Evolutionary conservation across 306 rosid species (phyloP).

Genomic region (Parietaria judaica): DNA sequence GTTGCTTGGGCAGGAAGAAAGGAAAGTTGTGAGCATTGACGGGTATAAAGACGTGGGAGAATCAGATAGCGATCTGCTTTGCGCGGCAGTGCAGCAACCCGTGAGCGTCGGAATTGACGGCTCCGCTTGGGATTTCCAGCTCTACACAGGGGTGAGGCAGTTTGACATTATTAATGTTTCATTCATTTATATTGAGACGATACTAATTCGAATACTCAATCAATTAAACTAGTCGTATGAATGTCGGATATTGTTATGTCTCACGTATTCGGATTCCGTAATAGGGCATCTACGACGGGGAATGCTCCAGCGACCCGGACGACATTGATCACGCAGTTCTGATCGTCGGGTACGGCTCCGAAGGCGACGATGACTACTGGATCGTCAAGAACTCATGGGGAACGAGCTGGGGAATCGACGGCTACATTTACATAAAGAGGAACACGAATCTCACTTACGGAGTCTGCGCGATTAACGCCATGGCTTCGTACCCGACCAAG

Average conservation of each 20-base stretch:
- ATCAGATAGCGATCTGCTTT: conserved; percentile 46
- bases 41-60: conserved; percentile 53
- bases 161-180: too few relatives aligned
- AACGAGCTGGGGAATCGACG: conserved; percentile 59
- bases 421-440: conserved; percentile 57
- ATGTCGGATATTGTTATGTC: too few relatives aligned
- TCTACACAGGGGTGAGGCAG: conserved; percentile 54
- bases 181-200: too few relatives aligned
- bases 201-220: too few relatives aligned
- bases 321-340: conserved; percentile 71
- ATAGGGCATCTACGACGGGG: conserved; percentile 80
- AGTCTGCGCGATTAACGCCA: conserved; percentile 62
- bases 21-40: conserved; percentile 45
- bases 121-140: conserved; percentile 57
- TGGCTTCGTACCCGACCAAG: conserved; percentile 76
- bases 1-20: conserved; percentile 41
- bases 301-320: conserved; percentile 55
- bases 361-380: conserved; percentile 64
- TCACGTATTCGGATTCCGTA: background rate
- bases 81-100: conserved; percentile 60
- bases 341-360: conserved; percentile 70
- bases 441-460: conserved; percentile 47
- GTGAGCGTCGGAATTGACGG: conserved; percentile 64
- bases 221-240: too few relatives aligned
- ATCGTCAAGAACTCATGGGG: conserved; percentile 89